Percentiles rank a stretch among this genome's conserved stretches.
phyloP scores from a whole-genome alignment of 116 monocot genomes.

The Dioscorea cayenensis region DNA sequence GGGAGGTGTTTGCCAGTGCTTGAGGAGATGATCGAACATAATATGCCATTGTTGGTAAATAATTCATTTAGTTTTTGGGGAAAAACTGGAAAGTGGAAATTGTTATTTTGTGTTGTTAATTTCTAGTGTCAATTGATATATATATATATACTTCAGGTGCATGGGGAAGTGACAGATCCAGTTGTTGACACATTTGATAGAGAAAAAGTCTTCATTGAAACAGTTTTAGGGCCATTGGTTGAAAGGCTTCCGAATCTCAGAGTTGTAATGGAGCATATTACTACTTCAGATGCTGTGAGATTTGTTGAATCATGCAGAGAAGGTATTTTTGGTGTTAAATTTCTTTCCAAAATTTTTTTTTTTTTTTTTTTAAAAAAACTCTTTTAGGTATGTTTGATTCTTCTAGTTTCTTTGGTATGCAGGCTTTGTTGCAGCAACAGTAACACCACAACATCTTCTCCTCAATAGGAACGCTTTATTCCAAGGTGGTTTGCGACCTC shows the following conservation, averaged over 20 bases:
- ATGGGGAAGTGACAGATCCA: slow-evolving; percentile 94
- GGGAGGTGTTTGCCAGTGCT: slow-evolving; percentile 94
- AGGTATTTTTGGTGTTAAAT: slow-evolving; percentile 24
- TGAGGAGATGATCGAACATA: slow-evolving; percentile 74
- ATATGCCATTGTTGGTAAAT: slow-evolving; percentile 86
- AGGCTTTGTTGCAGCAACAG: slow-evolving; percentile 88
- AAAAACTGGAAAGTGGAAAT: not conserved
- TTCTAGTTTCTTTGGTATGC: not conserved
- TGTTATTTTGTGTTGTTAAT: too few species aligned
- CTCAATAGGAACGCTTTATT: slow-evolving; percentile 91
- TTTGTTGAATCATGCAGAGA: slow-evolving; percentile 71
- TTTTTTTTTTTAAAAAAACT: too few species aligned
- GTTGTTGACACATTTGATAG: slow-evolving; percentile 86
- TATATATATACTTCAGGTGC: slow-evolving; percentile 36
- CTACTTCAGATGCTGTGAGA: slow-evolving; percentile 80
- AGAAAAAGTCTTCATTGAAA: slow-evolving; percentile 86
- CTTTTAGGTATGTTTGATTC: not conserved
- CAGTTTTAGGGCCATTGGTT: slow-evolving; percentile 58
- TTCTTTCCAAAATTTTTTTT: not conserved
- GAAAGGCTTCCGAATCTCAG: slow-evolving; percentile 76
- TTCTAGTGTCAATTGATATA: too few species aligned
- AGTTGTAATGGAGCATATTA: slow-evolving; percentile 98
- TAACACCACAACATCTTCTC: slow-evolving; percentile 94
- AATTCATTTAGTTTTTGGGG: not conserved
- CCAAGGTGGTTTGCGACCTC: slow-evolving; percentile 91